Evolutionary conservation across 805 yeast genomes (phyloP), one percentile per base, ranked within the genome.

Genomic region (Zygosaccharomyces bailii): DNA sequence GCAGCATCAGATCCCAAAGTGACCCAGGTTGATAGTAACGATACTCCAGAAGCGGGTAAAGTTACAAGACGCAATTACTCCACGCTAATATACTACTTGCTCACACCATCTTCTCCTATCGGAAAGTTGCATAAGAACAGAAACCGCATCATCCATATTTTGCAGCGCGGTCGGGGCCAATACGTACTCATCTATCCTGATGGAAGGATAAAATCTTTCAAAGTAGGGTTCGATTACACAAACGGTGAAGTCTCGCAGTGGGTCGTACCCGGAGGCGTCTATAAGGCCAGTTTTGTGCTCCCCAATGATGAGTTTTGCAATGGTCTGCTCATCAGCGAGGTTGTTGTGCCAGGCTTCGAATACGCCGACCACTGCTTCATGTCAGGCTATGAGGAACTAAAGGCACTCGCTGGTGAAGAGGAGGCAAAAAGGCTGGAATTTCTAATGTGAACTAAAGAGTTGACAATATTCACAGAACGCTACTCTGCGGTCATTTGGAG

Each of bases 211-310:
- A 73, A 74, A 45, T 64, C 76, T 1, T 78, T 78, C 54, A 67
- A 66, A 17, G 82, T 77, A 20, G 84, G 83, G 0, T 75, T 76
- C 49, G 69, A 76, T 49, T 60, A 67, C 27, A 57, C 60, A 0
- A 60, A 60, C 9, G 80, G 80, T 5, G 80, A 77, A 55, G 65
- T 72, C 4, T 65, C 74, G 34, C 84, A 78, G 56, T 78, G 82
- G 82, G 80, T 78, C 4, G 82, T 78, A n/a, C 80, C 79, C 8
- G 79, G 81, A 1, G 81, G 75, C 9, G 76, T 73, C 14, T 78
- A 73, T 63, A 78, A 78, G 55, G 81, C 82, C 4, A 73, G 79
- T 39, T 78, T 74, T 53, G 43, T 76, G 18, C 34, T 70, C 3
- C 75, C 76, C n/a, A 55, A 66, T 33, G 62, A 53, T 5, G 72